phyloP scores from a whole-genome alignment of 148 eudicot genomes.

The Chenopodium suecicum region DNA sequence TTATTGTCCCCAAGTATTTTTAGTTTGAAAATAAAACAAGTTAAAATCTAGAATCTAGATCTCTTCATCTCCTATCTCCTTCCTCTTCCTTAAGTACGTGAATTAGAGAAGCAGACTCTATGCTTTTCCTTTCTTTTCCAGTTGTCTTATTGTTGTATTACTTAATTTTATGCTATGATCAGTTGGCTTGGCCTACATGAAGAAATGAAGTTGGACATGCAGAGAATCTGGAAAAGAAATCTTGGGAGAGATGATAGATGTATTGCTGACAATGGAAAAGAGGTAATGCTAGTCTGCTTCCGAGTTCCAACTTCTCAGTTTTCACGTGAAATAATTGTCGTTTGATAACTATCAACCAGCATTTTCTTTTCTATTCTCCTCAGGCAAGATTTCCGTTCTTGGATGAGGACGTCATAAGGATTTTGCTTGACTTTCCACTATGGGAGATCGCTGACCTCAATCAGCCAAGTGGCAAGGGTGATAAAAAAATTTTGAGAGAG shows the following conservation, averaged over 20 bases:
- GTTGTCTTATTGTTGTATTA: not conserved
- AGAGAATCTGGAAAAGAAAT: conserved; percentile 98
- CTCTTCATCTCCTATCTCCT: not conserved
- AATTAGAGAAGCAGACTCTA: not conserved
- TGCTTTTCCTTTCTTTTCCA: not conserved
- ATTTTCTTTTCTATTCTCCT: conserved; percentile 13
- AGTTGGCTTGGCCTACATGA: conserved; percentile 89
- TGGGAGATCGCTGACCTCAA: conserved; percentile 93
- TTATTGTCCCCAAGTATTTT: not conserved
- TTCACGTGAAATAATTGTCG: not conserved
- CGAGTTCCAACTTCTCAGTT: conserved; percentile 2
- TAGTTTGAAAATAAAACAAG: not conserved
- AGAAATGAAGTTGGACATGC: conserved; percentile 97
- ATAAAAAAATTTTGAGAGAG: conserved; percentile 93
- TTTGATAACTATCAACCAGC: not conserved
- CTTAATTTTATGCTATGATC: conserved; percentile 21
- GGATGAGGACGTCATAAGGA: conserved; percentile 89
- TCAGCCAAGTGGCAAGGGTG: conserved; percentile 89
- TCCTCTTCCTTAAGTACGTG: not conserved
- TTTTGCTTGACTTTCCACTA: conserved; percentile 67
- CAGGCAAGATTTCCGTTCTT: conserved; percentile 96
- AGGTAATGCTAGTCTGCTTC: conserved; percentile 44
- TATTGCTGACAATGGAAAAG: conserved; percentile 93
- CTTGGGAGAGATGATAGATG: conserved; percentile 99
- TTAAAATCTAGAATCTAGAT: not conserved